These are phyloP conservation scores for Aspergillus bridgeri DNA, from an alignment of 495 filamentous ascomycete species.

Conservation along the genomic window DNA sequence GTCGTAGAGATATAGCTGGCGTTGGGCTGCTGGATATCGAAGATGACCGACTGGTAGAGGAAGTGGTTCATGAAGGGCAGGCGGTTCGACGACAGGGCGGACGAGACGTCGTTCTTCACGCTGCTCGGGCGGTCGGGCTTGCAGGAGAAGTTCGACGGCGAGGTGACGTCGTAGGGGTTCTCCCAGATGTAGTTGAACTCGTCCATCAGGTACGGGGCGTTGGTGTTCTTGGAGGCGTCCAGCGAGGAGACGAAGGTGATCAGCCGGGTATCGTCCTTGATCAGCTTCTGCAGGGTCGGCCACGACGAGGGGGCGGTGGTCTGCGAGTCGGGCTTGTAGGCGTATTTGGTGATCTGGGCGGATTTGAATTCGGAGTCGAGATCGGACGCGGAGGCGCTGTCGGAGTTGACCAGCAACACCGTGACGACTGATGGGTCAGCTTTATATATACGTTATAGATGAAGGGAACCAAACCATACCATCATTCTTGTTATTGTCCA, in stretches of 20 bases:
- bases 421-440: slow-evolving; percentile 57
- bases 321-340: slow-evolving; percentile 52
- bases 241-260: slow-evolving; percentile 63
- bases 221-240: slow-evolving; percentile 31
- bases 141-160: slow-evolving; percentile 62
- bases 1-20: slow-evolving; percentile 54
- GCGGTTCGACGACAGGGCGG: slow-evolving; percentile 44
- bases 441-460: no score
- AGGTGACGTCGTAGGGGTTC: slow-evolving; percentile 66
- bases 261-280: slow-evolving; percentile 58
- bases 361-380: slow-evolving; percentile 54
- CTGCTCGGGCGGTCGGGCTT: slow-evolving; percentile 57
- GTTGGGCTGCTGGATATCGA: slow-evolving; percentile 59
- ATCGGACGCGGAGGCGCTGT: slow-evolving; percentile 50
- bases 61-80: slow-evolving; percentile 74
- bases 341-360: slow-evolving; percentile 58
- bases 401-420: slow-evolving; percentile 69
- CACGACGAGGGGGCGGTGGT: slow-evolving; percentile 48
- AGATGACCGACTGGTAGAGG: slow-evolving; percentile 47
- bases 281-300: slow-evolving; percentile 69
- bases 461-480: no score
- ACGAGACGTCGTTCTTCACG: slow-evolving; percentile 35
- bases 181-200: slow-evolving; percentile 77
- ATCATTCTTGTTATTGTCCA: slow-evolving; percentile 67
- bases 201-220: slow-evolving; percentile 64